These are phyloP conservation scores for Mycena vulgaris DNA, from an alignment of 768 basidiomycete genomes.

Conservation along the genomic window DNA sequence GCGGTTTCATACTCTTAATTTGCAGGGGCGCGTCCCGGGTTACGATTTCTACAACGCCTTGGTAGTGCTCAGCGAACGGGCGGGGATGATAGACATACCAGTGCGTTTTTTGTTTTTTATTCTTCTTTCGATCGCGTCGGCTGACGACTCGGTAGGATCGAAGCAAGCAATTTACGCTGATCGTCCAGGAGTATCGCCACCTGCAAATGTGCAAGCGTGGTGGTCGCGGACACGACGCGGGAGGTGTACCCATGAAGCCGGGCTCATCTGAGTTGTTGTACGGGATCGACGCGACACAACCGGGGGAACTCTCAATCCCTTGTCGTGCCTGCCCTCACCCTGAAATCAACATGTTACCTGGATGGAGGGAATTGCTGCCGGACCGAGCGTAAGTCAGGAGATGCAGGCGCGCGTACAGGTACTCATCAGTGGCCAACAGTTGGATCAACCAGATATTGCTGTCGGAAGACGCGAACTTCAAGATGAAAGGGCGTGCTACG, in stretches of 20 bases:
- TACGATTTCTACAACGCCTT: slow-evolving; percentile 42
- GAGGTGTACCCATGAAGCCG: not conserved
- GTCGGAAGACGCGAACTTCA: slow-evolving; percentile 40
- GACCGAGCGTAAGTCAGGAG: slow-evolving; percentile 4
- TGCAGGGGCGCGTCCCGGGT: slow-evolving; percentile 35
- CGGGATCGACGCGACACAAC: slow-evolving; percentile 4
- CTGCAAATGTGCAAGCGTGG: slow-evolving; percentile 12
- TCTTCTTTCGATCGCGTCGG: no score
- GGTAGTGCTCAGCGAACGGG: not conserved
- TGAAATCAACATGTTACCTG: slow-evolving; percentile 19
- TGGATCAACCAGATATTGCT: slow-evolving; percentile 34
- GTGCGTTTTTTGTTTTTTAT: not conserved
- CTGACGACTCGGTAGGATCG: not conserved
- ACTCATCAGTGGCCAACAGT: not conserved
- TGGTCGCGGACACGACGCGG: slow-evolving; percentile 25
- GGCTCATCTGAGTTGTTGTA: not conserved
- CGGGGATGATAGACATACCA: not conserved
- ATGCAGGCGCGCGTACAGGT: no score
- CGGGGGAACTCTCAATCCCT: slow-evolving; percentile 13
- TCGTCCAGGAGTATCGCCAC: not conserved
- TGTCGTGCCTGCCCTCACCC: slow-evolving; percentile 36
- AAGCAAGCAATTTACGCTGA: not conserved
- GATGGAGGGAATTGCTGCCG: not conserved
- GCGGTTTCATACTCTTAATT: slow-evolving; percentile 39
- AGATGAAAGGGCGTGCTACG: slow-evolving; percentile 22